A percentile compares a stretch with the other conserved stretches of the same genome.
Evolutionary conservation across 1,139 yeast genomes (phyloP).

Genomic region (Kodamaea derodonti): DNA sequence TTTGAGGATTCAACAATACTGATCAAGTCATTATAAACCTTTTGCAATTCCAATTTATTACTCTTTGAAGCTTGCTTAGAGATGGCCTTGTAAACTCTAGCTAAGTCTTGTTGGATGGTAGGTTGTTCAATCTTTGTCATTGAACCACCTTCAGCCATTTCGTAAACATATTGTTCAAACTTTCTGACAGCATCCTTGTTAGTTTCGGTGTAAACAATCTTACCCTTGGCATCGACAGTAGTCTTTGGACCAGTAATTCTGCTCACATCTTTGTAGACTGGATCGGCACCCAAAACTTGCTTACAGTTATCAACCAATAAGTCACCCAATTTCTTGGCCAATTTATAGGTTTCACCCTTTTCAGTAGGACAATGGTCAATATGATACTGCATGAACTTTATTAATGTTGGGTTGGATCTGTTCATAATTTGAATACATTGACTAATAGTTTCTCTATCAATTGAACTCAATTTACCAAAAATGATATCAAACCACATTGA

Average conservation of each 20-base stretch:
- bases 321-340: constrained; percentile 86
- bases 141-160: constrained; percentile 94
- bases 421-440: constrained; percentile 98
- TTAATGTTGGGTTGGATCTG: constrained; percentile 89
- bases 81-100: constrained; percentile 78
- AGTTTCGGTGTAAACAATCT: constrained; percentile 75
- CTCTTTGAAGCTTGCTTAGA: constrained; percentile 63
- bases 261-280: constrained; percentile 92
- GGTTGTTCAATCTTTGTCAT: constrained; percentile 68
- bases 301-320: constrained; percentile 94
- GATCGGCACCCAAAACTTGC: constrained; percentile 75
- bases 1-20: constrained; percentile 66
- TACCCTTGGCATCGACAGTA: constrained; percentile 82
- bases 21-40: constrained; percentile 73
- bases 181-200: constrained; percentile 91
- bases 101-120: constrained; percentile 78
- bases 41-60: constrained; percentile 74
- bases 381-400: constrained; percentile 96
- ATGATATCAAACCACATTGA: constrained; percentile 93
- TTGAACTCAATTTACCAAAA: constrained; percentile 84
- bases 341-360: constrained; percentile 84
- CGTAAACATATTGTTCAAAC: constrained; percentile 91
- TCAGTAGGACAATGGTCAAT: constrained; percentile 87
- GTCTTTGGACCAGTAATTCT: constrained; percentile 96
- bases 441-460: constrained; percentile 93